phyloP scores from a whole-genome alignment of 1,284 basidiomycete species.

The Blastosporella zonata region DNA sequence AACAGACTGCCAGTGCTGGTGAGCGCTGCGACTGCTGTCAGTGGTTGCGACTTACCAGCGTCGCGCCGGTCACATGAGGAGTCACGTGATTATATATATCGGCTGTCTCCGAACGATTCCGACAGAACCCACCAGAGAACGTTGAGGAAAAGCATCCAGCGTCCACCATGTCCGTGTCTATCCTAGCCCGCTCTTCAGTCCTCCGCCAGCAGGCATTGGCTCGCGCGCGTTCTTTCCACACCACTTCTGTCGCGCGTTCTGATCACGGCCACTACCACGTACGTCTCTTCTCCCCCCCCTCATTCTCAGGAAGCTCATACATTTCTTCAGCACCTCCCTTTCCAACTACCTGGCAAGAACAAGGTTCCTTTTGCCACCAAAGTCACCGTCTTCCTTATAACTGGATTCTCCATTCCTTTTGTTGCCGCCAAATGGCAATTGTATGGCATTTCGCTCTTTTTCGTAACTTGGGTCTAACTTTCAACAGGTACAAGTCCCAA shows the following conservation, averaged over 20 bases:
- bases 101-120: conserved; percentile 16
- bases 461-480: conserved; percentile 7
- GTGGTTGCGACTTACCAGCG: too few species aligned
- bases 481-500: conserved; percentile 33
- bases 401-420: conserved; percentile 69
- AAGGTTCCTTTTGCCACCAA: conserved; percentile 60
- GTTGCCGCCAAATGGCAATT: conserved; percentile 60
- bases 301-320: conserved; percentile 6
- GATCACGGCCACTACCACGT: conserved; percentile 63
- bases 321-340: conserved; percentile 61
- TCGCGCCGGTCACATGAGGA: conserved; percentile 2
- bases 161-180: conserved; percentile 20
- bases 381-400: conserved; percentile 47
- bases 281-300: conserved; percentile 20
- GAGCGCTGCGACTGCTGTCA: too few species aligned
- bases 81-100: neutral
- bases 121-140: neutral
- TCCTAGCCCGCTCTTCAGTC: conserved; percentile 40
- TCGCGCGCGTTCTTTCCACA: conserved; percentile 36
- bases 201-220: conserved; percentile 35
- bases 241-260: conserved; percentile 34
- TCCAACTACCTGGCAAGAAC: conserved; percentile 54
- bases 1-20: too few species aligned
- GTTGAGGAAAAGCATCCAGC: neutral
- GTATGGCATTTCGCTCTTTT: conserved; percentile 41